Percentiles rank a stretch among this genome's conserved stretches.
Evolutionary conservation across 1,284 basidiomycete genomes (phyloP).

Genomic region (Porogramme epimiltina): DNA sequence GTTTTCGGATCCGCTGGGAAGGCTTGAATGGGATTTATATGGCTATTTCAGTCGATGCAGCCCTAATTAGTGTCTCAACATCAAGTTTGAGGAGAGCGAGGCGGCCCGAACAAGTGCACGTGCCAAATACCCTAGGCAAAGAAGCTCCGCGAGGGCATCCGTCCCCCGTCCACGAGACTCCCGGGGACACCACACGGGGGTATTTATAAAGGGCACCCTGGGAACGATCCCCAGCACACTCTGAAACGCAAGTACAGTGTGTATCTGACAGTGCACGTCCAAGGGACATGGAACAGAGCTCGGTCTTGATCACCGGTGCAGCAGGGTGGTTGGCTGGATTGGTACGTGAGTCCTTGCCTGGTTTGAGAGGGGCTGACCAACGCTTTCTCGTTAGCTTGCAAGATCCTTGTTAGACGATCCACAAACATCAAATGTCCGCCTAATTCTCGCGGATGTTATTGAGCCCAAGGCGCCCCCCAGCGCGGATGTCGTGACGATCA

Average conservation of each 20-base stretch:
- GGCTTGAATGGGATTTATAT: constrained; percentile 24
- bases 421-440: constrained; percentile 40
- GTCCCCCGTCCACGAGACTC: too few relatives aligned
- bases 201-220: background rate
- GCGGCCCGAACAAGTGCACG: too few relatives aligned
- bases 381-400: constrained; percentile 33
- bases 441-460: constrained; percentile 60
- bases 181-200: too few relatives aligned
- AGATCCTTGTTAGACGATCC: constrained; percentile 36
- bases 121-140: too few relatives aligned
- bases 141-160: too few relatives aligned
- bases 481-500: constrained; percentile 42
- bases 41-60: too few relatives aligned
- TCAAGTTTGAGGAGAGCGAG: too few relatives aligned
- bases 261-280: too few relatives aligned
- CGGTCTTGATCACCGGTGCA: constrained; percentile 60
- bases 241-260: too few relatives aligned
- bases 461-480: constrained; percentile 45
- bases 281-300: constrained; percentile 26
- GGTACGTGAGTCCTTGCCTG: constrained; percentile 27
- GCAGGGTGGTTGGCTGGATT: constrained; percentile 49
- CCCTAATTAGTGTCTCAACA: too few relatives aligned
- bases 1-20: constrained; percentile 46
- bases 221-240: too few relatives aligned
- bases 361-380: background rate